Evolutionary conservation across 495 filamentous ascomycete species (phyloP).

Genomic region (Xylaria grammica): DNA sequence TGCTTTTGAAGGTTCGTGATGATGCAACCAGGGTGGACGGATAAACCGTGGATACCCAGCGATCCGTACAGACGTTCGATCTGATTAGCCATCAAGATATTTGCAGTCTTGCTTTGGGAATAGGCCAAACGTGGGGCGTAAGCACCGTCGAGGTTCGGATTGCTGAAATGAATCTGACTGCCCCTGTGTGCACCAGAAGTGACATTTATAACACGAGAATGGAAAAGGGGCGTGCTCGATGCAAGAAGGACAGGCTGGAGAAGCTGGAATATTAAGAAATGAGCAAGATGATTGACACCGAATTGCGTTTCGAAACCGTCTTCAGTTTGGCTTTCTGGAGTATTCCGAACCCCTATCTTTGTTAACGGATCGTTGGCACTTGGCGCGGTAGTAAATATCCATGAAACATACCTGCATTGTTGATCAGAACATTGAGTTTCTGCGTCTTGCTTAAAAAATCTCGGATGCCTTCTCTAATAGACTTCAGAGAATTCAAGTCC

Average conservation of each 20-base stretch:
- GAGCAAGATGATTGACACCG: constrained; percentile 54
- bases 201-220: constrained; percentile 40
- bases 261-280: constrained; percentile 58
- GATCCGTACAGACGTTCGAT: constrained; percentile 29
- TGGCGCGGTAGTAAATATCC: background rate
- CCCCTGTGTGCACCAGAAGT: constrained; percentile 43
- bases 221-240: constrained; percentile 33
- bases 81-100: constrained; percentile 41
- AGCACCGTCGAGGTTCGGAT: constrained; percentile 46
- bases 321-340: constrained; percentile 36
- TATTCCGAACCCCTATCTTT: constrained; percentile 1
- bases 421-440: constrained; percentile 32
- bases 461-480: constrained; percentile 27
- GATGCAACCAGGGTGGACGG: constrained; percentile 32
- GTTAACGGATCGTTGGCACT: background rate
- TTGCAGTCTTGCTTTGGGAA: constrained; percentile 56
- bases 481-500: constrained; percentile 35
- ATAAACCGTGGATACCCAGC: constrained; percentile 24
- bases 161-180: constrained; percentile 43
- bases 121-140: constrained; percentile 46
- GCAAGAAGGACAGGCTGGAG: constrained; percentile 49
- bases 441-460: constrained; percentile 22
- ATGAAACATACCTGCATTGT: constrained; percentile 35
- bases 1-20: constrained; percentile 26
- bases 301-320: constrained; percentile 58